Percentiles rank a stretch among this genome's conserved stretches.
phyloP scores from a whole-genome alignment of 2,329 filamentous ascomycete species.

The Epicoccum nigrum region DNA sequence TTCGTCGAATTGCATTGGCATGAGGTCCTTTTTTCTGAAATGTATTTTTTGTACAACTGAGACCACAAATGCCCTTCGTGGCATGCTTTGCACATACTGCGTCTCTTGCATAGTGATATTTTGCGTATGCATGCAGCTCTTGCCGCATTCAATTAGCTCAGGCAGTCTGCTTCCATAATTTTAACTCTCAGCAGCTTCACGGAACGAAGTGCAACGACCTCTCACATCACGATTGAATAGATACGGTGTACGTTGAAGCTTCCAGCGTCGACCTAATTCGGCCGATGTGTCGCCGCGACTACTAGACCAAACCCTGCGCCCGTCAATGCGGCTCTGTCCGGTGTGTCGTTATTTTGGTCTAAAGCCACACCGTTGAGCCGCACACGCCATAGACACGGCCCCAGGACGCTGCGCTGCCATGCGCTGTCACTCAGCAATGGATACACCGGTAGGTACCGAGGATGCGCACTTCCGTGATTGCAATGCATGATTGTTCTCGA shows the following conservation, averaged over 20 bases:
- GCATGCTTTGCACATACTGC: background rate
- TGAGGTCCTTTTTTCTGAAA: slow-evolving; percentile 2
- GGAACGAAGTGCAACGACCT: too few relatives aligned
- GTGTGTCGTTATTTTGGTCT: slow-evolving; percentile 3
- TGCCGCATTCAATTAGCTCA: too few relatives aligned
- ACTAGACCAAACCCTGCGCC: slow-evolving; percentile 8
- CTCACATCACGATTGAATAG: too few relatives aligned
- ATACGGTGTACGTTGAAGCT: too few relatives aligned
- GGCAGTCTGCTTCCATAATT: too few relatives aligned
- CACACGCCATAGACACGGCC: background rate
- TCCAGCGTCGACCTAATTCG: background rate
- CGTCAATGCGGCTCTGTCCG: slow-evolving; percentile 10
- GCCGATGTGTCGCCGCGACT: slow-evolving; percentile 5
- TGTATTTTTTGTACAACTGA: slow-evolving; percentile 11
- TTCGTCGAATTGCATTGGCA: slow-evolving; percentile 13
- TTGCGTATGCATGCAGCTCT: too few relatives aligned
- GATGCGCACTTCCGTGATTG: background rate
- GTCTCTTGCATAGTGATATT: background rate
- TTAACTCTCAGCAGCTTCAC: too few relatives aligned
- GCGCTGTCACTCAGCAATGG: background rate
- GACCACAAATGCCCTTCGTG: background rate
- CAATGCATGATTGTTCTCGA: background rate
- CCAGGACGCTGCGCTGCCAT: background rate
- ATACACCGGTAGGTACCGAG: background rate
- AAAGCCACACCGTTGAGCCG: background rate